These are phyloP conservation scores for Aspergillus conjunctus DNA, from an alignment of 495 filamentous ascomycete species.

Conservation along the genomic window DNA sequence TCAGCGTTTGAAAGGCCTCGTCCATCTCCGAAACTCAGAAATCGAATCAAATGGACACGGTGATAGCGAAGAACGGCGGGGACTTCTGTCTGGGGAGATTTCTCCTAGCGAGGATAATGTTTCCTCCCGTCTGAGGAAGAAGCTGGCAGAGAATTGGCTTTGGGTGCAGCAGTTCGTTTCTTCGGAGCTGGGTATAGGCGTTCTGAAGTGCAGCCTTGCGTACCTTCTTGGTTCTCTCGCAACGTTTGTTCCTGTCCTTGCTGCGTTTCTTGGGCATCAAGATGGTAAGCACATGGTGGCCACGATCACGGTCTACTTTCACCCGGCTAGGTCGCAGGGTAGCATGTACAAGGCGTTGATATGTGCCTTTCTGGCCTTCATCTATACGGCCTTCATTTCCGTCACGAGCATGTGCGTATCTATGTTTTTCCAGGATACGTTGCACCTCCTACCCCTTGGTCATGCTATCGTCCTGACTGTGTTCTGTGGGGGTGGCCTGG, in stretches of 20 bases:
- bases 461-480: constrained; percentile 81
- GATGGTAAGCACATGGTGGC: constrained; percentile 97
- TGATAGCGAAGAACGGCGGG: constrained; percentile 41
- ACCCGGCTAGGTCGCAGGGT: constrained; percentile 86
- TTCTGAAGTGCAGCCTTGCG: constrained; percentile 91
- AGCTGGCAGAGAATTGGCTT: constrained; percentile 19
- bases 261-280: constrained; percentile 73
- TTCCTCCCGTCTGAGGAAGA: constrained; percentile 16
- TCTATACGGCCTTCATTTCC: constrained; percentile 79
- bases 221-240: constrained; percentile 87
- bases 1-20: constrained; percentile 53
- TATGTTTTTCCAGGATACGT: constrained; percentile 66
- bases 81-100: constrained; percentile 41
- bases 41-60: constrained; percentile 19
- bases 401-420: constrained; percentile 86
- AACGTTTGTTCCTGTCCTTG: constrained; percentile 77
- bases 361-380: constrained; percentile 78
- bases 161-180: constrained; percentile 41
- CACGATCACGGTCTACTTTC: constrained; percentile 92
- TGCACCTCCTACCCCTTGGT: constrained; percentile 67
- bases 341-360: constrained; percentile 89
- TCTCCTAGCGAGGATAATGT: constrained; percentile 22
- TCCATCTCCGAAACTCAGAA: constrained; percentile 46
- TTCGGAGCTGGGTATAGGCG: constrained; percentile 67
- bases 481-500: constrained; percentile 87